Percentiles rank a stretch among this genome's conserved stretches.
Evolutionary conservation across 2,329 filamentous ascomycete genomes (phyloP).

Genomic region (Proliferodiscus dingleyae): DNA sequence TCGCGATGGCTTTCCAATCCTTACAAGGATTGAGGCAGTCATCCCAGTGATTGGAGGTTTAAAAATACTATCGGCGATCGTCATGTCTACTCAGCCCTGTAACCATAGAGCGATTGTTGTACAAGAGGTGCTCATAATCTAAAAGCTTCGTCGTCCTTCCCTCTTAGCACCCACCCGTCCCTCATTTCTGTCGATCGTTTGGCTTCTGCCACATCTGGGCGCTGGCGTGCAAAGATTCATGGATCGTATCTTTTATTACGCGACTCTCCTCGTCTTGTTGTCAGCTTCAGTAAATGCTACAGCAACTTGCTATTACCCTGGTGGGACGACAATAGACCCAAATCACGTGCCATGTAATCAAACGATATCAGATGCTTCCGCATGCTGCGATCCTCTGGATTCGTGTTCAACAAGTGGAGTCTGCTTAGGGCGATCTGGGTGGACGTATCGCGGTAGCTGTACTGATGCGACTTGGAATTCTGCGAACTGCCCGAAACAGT

Average conservation of each 20-base stretch:
- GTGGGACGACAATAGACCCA: slow-evolving; percentile 10
- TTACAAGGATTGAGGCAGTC: no score
- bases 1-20: no score
- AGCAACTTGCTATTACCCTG: slow-evolving; percentile 16
- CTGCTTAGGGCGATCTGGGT: slow-evolving; percentile 17
- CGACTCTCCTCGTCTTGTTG: slow-evolving; percentile 1
- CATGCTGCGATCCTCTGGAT: slow-evolving; percentile 19
- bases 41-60: no score
- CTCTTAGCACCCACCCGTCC: no score
- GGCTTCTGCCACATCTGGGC: no score
- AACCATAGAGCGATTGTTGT: no score
- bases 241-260: neutral
- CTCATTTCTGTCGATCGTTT: no score
- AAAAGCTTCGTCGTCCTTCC: no score
- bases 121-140: no score
- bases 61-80: no score
- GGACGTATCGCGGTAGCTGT: slow-evolving; percentile 16
- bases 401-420: slow-evolving; percentile 15
- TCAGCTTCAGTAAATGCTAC: slow-evolving; percentile 1
- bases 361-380: slow-evolving; percentile 10
- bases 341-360: slow-evolving; percentile 17
- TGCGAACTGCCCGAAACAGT: slow-evolving; percentile 12
- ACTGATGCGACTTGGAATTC: slow-evolving; percentile 17
- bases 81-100: no score
- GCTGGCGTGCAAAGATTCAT: neutral